Conservation (phyloP, 1,284 basidiomycete species). For the Irpex lacteus region DNA sequence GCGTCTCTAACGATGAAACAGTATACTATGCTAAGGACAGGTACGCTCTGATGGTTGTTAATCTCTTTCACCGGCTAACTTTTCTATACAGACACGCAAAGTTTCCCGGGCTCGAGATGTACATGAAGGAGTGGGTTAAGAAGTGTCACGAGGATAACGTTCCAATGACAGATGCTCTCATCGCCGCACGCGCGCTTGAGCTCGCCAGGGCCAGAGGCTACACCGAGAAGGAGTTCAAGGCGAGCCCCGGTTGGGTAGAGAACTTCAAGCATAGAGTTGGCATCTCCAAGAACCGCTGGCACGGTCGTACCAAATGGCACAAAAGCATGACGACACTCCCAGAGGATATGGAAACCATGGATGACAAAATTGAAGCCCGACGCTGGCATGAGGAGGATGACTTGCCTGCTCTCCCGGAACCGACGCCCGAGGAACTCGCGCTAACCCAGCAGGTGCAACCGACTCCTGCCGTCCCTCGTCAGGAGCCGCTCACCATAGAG, state of each 20-base stretch:
- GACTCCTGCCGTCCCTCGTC: not conserved
- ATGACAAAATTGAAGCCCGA: not conserved
- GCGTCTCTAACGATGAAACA: constrained; percentile 55
- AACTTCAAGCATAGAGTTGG: constrained; percentile 84
- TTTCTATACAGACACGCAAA: constrained; percentile 56
- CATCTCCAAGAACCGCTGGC: constrained; percentile 66
- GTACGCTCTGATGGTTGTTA: constrained; percentile 33
- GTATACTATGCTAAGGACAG: constrained; percentile 63
- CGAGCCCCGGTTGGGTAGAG: constrained; percentile 87
- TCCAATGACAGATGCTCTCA: constrained; percentile 65
- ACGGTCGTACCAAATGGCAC: constrained; percentile 31
- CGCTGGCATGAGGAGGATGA: not conserved
- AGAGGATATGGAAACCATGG: not conserved
- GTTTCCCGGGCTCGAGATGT: constrained; percentile 74
- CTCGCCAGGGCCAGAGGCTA: constrained; percentile 59
- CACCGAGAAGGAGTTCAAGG: constrained; percentile 79
- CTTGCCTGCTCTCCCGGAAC: not conserved
- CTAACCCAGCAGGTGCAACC: not conserved
- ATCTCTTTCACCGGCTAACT: constrained; percentile 14
- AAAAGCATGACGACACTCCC: not conserved
- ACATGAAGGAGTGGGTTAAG: constrained; percentile 60
- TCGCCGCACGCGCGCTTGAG: constrained; percentile 70
- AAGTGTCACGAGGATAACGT: constrained; percentile 48
- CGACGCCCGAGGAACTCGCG: not conserved
- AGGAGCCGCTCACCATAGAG: not conserved